phyloP scores from a whole-genome alignment of 371 early-diverging fungal genomes.

The Smittium culicis region DNA sequence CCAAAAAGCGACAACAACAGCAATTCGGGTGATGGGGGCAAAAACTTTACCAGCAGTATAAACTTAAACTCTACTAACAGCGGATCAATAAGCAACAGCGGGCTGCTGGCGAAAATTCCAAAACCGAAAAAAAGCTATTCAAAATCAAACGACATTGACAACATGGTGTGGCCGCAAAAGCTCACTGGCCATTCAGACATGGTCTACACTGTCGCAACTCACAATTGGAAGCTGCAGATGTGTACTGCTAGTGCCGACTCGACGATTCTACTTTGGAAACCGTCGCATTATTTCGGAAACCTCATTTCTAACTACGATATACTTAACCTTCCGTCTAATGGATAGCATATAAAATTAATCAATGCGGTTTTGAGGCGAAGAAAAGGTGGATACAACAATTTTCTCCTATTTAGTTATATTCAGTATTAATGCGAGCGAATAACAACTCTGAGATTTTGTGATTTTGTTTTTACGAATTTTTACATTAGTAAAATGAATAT shows the following conservation, averaged over 20 bases:
- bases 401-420: too few species aligned
- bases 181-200: slow-evolving; percentile 53
- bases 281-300: not conserved
- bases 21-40: too few species aligned
- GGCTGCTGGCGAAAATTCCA: too few species aligned
- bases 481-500: too few species aligned
- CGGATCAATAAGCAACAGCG: not conserved
- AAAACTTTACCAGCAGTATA: too few species aligned
- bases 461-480: too few species aligned
- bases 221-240: slow-evolving; percentile 39
- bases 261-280: slow-evolving; percentile 28
- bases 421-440: too few species aligned
- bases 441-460: too few species aligned
- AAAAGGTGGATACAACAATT: too few species aligned
- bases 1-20: not conserved
- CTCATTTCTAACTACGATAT: not conserved
- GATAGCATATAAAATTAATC: not conserved
- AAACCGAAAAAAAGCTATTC: too few species aligned
- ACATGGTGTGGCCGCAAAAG: slow-evolving; percentile 35
- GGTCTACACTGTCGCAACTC: slow-evolving; percentile 46
- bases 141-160: slow-evolving; percentile 24
- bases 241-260: slow-evolving; percentile 30
- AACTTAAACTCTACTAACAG: not conserved
- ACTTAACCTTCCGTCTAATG: not conserved
- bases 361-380: too few species aligned